Conservation (phyloP, 768 basidiomycete species). For the Auriscalpium microsporum region DNA sequence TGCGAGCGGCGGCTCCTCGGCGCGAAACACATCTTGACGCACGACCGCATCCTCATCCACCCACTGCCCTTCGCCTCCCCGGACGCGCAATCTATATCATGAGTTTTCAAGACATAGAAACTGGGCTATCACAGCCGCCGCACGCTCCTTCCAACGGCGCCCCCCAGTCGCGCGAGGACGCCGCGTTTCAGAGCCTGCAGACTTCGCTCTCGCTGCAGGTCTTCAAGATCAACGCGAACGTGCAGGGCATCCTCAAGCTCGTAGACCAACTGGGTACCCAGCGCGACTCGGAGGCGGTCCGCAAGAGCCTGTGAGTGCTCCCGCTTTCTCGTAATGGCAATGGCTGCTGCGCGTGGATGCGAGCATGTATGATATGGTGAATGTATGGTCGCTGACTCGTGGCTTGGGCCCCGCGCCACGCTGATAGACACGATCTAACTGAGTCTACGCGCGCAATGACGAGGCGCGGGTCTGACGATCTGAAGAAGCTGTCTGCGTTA, state of each 20-base stretch:
- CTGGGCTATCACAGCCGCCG: conserved; percentile 28
- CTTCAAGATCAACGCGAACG: conserved; percentile 98
- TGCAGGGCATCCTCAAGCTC: conserved; percentile 89
- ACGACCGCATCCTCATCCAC: too few relatives aligned
- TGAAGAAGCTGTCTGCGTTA: conserved; percentile 78
- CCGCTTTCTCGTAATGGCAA: background rate
- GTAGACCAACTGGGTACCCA: conserved; percentile 91
- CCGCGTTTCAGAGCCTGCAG: conserved; percentile 67
- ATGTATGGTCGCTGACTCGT: background rate
- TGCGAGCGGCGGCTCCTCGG: too few relatives aligned
- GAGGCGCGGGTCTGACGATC: conserved; percentile 85
- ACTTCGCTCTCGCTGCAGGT: conserved; percentile 83
- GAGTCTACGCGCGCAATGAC: conserved; percentile 93
- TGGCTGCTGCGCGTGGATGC: background rate
- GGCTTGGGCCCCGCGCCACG: too few relatives aligned
- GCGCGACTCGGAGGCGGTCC: conserved; percentile 68
- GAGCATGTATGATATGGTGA: background rate
- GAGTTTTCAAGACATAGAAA: conserved; percentile 47
- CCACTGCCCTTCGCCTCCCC: too few relatives aligned
- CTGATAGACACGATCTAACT: conserved; percentile 77
- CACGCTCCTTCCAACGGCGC: conserved; percentile 17
- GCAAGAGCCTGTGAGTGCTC: conserved; percentile 76
- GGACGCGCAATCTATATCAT: conserved; percentile 18
- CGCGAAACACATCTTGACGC: too few relatives aligned
- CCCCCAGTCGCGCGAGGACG: conserved; percentile 50